phyloP scores from a whole-genome alignment of 73 alveolate genomes.

The Tetrahymena borealis region DNA sequence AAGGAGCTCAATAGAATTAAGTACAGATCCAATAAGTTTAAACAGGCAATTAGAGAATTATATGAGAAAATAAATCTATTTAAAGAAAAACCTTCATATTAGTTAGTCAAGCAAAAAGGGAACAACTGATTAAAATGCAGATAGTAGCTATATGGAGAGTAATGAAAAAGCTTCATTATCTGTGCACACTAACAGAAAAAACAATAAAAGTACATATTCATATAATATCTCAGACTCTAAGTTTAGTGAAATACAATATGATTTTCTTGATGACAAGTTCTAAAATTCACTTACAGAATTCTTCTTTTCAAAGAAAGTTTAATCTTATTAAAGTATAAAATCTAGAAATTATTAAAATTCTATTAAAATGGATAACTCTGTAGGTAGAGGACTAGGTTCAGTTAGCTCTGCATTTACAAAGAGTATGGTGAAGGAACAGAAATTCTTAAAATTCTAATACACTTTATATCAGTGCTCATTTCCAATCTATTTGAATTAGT shows the following conservation, averaged over 20 bases:
- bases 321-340: background rate
- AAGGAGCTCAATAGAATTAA: background rate
- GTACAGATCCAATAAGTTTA: background rate
- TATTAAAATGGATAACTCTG: background rate
- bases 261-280: background rate
- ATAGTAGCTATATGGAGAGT: background rate
- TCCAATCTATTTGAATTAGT: background rate
- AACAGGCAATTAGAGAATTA: background rate
- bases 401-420: background rate
- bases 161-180: too few relatives aligned
- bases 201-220: too few relatives aligned
- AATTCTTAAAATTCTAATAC: background rate
- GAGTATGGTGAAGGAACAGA: background rate
- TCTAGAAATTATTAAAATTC: background rate
- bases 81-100: background rate
- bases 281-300: background rate
- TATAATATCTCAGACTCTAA: too few relatives aligned
- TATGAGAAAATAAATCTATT: background rate
- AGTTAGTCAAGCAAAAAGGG: background rate
- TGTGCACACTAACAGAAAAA: too few relatives aligned
- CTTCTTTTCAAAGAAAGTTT: background rate
- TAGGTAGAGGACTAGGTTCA: background rate
- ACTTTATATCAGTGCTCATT: background rate
- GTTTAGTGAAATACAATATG: background rate
- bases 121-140: background rate